Conservation (phyloP, 495 filamentous ascomycete genomes). For the Extremus antarcticus region DNA sequence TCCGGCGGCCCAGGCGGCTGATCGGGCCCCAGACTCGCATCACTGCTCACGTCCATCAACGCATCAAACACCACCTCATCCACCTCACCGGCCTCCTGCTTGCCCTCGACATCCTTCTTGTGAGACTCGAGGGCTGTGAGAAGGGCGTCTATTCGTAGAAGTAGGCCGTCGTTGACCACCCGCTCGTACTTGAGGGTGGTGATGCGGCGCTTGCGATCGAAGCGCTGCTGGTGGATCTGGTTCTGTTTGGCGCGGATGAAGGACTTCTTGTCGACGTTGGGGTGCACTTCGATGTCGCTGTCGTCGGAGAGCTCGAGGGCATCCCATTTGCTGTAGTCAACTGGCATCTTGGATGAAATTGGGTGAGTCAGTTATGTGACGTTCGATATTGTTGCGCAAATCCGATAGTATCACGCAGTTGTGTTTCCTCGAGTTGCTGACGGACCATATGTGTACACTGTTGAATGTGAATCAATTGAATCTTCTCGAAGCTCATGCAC, state of each 20-base stretch:
- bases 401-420: not conserved
- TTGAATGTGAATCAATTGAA: not conserved
- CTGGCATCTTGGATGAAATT: slow-evolving; percentile 62
- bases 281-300: slow-evolving; percentile 95
- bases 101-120: slow-evolving; percentile 44
- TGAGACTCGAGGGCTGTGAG: slow-evolving; percentile 59
- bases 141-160: slow-evolving; percentile 69
- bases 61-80: slow-evolving; percentile 78
- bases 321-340: slow-evolving; percentile 97
- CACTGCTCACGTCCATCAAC: slow-evolving; percentile 65
- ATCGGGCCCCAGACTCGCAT: slow-evolving; percentile 53
- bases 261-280: slow-evolving; percentile 96
- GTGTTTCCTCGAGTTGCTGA: not conserved
- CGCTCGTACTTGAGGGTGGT: slow-evolving; percentile 86
- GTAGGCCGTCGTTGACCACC: slow-evolving; percentile 81
- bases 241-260: slow-evolving; percentile 98
- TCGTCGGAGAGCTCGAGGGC: slow-evolving; percentile 92
- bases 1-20: slow-evolving; percentile 59
- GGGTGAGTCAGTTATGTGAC: not conserved
- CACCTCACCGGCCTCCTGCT: slow-evolving; percentile 41
- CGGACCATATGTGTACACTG: not conserved
- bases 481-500: slow-evolving; percentile 1
- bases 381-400: not conserved
- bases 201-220: slow-evolving; percentile 76
- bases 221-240: slow-evolving; percentile 85